Conservation (phyloP, 441 rosid genomes). For the Erodium moschatum region DNA sequence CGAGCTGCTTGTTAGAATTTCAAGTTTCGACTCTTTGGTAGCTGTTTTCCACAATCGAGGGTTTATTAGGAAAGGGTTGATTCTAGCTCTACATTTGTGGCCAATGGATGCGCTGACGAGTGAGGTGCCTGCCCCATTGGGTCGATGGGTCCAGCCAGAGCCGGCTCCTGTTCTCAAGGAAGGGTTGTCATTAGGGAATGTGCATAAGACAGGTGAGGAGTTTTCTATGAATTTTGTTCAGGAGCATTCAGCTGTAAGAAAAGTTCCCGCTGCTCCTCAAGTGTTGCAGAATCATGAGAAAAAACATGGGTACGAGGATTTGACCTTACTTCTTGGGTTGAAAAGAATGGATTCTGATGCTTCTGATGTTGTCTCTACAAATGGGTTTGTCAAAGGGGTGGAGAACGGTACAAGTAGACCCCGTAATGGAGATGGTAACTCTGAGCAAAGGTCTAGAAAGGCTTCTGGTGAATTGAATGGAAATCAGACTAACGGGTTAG, state of each 20-base stretch:
- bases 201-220: conserved; percentile 50
- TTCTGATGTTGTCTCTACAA: conserved; percentile 39
- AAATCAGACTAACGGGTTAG: conserved; percentile 25
- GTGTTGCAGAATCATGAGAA: conserved; percentile 23
- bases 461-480: conserved; percentile 37
- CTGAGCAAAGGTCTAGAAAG: conserved; percentile 30
- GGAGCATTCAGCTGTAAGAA: conserved; percentile 32
- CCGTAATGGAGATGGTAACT: conserved; percentile 32
- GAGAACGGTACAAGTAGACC: conserved; percentile 34
- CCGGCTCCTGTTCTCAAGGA: conserved; percentile 18
- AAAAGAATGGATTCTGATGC: conserved; percentile 47
- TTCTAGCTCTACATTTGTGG: conserved; percentile 3
- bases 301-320: conserved; percentile 36
- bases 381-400: conserved; percentile 27
- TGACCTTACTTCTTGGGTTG: conserved; percentile 42
- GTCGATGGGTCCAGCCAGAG: conserved; percentile 32
- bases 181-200: conserved; percentile 19
- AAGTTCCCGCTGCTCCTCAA: conserved; percentile 22
- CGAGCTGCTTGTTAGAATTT: conserved; percentile 1
- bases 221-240: conserved; percentile 56
- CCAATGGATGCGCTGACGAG: conserved; percentile 24
- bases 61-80: conserved; percentile 12
- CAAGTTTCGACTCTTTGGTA: not conserved
- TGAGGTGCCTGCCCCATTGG: conserved; percentile 30
- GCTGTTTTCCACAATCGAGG: not conserved